These are phyloP conservation scores for Lentinula raphanica DNA, from an alignment of 768 basidiomycete species.

Conservation along the genomic window DNA sequence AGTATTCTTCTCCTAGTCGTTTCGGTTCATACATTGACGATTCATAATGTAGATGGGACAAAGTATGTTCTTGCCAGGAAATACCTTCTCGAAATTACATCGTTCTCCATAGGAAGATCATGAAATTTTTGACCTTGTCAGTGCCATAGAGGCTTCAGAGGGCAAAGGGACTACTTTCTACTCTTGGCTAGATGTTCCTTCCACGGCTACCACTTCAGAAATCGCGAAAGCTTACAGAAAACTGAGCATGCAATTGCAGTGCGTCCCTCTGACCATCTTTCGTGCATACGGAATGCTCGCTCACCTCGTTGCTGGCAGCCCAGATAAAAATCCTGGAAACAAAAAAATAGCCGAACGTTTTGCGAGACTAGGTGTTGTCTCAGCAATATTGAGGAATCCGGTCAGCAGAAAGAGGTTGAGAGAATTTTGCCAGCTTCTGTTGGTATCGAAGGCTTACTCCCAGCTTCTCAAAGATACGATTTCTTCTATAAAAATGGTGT, in stretches of 20 bases:
- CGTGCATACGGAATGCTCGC: background rate
- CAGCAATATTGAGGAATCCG: conserved; percentile 70
- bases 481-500: conserved; percentile 98
- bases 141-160: conserved; percentile 73
- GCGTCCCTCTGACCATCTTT: conserved; percentile 25
- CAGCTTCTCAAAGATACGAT: conserved; percentile 59
- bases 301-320: conserved; percentile 39
- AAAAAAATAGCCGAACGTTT: conserved; percentile 85
- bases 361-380: conserved; percentile 84
- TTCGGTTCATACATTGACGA: conserved; percentile 9
- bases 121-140: conserved; percentile 93
- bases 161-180: conserved; percentile 97
- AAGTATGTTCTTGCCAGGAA: conserved; percentile 33
- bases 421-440: conserved; percentile 22
- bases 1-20: conserved; percentile 23
- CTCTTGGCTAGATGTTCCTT: conserved; percentile 80
- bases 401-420: conserved; percentile 80
- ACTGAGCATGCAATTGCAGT: conserved; percentile 89
- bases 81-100: background rate
- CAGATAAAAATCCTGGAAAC: conserved; percentile 90
- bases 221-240: conserved; percentile 90
- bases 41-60: conserved; percentile 59
- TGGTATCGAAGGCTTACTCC: background rate
- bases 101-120: conserved; percentile 67
- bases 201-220: conserved; percentile 67